A percentile compares a stretch with the other conserved stretches of the same genome.
Conservation (phyloP, 176 grass and related monocot genomes). For the Zea mays region DNA sequence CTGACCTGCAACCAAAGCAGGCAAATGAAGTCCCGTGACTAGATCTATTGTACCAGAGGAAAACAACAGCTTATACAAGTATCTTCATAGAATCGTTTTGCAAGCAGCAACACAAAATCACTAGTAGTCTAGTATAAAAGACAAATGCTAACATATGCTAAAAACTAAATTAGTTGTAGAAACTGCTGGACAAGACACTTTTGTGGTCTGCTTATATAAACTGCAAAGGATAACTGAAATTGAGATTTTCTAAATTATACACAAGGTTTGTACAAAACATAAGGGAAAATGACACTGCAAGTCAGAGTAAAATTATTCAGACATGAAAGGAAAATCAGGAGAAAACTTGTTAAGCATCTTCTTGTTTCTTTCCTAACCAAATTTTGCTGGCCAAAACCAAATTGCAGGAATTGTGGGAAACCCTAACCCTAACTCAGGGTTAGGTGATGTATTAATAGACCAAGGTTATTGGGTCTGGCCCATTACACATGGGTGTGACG, state of each 20-base stretch:
- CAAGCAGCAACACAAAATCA: not conserved
- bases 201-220: not conserved
- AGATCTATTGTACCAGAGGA: not conserved
- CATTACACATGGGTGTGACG: too few relatives aligned
- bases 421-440: too few relatives aligned
- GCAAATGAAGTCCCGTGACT: not conserved
- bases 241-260: not conserved
- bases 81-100: conserved; percentile 1
- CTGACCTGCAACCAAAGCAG: conserved; percentile 56
- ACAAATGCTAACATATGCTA: not conserved
- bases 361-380: not conserved
- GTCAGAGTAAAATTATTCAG: not conserved
- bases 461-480: too few relatives aligned
- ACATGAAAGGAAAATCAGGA: not conserved
- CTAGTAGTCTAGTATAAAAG: not conserved
- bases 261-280: not conserved
- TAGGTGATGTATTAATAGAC: too few relatives aligned
- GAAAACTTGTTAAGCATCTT: conserved; percentile 20
- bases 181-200: not conserved
- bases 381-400: conserved; percentile 2
- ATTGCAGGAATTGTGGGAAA: not conserved
- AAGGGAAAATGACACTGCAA: not conserved
- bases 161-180: not conserved
- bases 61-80: not conserved
- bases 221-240: not conserved